Base-by-base conservation (phyloP, 768 basidiomycete genomes). In the Porpolomopsis calyptriformis region DNA sequence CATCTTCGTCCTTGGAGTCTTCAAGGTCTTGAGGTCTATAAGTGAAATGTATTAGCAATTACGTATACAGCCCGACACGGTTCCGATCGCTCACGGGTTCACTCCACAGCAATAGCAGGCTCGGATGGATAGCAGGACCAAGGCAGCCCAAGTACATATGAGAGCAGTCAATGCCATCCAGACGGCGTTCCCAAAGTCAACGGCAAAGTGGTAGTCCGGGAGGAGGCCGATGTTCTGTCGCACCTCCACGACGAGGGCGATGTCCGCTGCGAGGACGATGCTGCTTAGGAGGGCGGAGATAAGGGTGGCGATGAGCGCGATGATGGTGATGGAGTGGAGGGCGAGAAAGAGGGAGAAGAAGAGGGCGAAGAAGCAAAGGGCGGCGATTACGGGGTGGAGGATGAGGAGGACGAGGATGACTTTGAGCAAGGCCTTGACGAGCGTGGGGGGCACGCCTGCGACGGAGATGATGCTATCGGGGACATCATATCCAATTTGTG, bases 91-190 rank as follows among this genome's bases (percentile, higher is more conserved):
- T n/a, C n/a, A n/a, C n/a, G n/a, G n/a, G n/a, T n/a, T n/a, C n/a
- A 80, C 72, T 4, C 82, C 82, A 59, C 79, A 80, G 49, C 82
- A 85, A 46, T 76, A 72, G 54, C 82, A 86, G 12, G 73, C 76
- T 24, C 78, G 68, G 14, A 77, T 75, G 31, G 78, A 76, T 39
- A 85, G 64, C n/a, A 76, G 55, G 24, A 83, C 56, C 27, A 85
- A 72, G 0, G 75, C 74, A 2, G 73, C 36, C 81, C 83, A 86
- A 1, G 74, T 70, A 51, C 76, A 58, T 8, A 75, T 51, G 43
- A 76, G 61, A 12, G 74, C 78, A 3, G 56, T 67, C 34, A 86
- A 53, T n/a, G 77, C 70, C 75, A 88, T 74, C 84, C 84, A 87
- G 6, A 81, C 72, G 7, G 60, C 83, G 49, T 79, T 77, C n/a